A percentile compares a stretch with the other conserved stretches of the same genome.
phyloP scores from a whole-genome alignment of 2,329 filamentous ascomycete species.

The Catunica adiposa region DNA sequence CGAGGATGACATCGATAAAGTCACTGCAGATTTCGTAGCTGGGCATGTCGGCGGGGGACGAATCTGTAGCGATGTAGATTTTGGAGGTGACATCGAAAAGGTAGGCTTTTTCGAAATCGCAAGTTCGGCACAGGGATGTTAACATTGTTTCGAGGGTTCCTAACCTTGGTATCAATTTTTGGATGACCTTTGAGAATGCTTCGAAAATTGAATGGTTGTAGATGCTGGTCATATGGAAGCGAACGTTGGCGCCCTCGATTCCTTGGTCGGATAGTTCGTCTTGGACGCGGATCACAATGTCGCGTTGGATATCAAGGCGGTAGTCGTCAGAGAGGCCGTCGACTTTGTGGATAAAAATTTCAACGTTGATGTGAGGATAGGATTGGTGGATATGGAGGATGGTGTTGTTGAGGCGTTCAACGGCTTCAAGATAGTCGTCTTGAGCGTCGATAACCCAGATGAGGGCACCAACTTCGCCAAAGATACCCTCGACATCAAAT shows the following conservation, averaged over 20 bases:
- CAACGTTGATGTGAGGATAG: slow-evolving; percentile 88
- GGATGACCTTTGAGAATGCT: slow-evolving; percentile 94
- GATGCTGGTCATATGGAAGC: slow-evolving; percentile 91
- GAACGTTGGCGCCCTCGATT: slow-evolving; percentile 83
- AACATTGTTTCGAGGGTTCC: slow-evolving; percentile 86
- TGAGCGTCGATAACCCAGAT: slow-evolving; percentile 99
- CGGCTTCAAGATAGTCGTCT: slow-evolving; percentile 89
- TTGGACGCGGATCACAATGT: slow-evolving; percentile 90
- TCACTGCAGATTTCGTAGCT: slow-evolving; percentile 98
- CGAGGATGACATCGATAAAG: slow-evolving; percentile 96
- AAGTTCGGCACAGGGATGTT: slow-evolving; percentile 83
- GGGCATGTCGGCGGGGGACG: slow-evolving; percentile 78
- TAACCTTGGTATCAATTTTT: slow-evolving; percentile 87
- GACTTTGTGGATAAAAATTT: slow-evolving; percentile 98
- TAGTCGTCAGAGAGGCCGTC: slow-evolving; percentile 96
- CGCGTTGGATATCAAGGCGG: slow-evolving; percentile 86
- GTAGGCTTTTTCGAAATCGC: slow-evolving; percentile 93
- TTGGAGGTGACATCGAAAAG: slow-evolving; percentile 96
- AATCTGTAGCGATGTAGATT: slow-evolving; percentile 96
- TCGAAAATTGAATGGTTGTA: slow-evolving; percentile 99
- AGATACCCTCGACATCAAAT: slow-evolving; percentile 85
- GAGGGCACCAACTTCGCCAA: slow-evolving; percentile 80
- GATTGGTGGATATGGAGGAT: slow-evolving; percentile 70
- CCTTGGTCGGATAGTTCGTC: slow-evolving; percentile 89
- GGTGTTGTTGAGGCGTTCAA: slow-evolving; percentile 70